Evolutionary conservation across 768 basidiomycete genomes (phyloP).

Genomic region (Lactarius vividus): DNA sequence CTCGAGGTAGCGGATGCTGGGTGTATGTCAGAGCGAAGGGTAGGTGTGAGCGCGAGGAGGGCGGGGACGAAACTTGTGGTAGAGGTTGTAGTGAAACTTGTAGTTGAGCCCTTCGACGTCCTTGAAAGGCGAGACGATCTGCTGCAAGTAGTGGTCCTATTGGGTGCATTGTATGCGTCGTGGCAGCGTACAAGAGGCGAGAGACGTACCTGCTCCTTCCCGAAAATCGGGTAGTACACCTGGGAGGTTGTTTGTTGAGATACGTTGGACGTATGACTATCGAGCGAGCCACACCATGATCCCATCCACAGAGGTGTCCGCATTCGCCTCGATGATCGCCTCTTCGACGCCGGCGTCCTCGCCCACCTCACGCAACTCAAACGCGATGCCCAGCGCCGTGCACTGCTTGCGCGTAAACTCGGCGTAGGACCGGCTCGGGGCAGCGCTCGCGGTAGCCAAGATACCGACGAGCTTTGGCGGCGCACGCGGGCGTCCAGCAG

Average conservation of each 20-base stretch:
- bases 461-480: conserved; percentile 86
- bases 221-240: conserved; percentile 98
- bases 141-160: conserved; percentile 96
- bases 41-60: not conserved
- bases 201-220: conserved; percentile 85
- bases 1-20: conserved; percentile 88
- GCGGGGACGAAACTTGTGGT: conserved; percentile 69
- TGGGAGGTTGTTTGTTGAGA: conserved; percentile 37
- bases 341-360: conserved; percentile 94
- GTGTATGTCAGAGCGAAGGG: not conserved
- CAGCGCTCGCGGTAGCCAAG: conserved; percentile 70
- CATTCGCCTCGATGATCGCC: conserved; percentile 93
- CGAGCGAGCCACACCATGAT: conserved; percentile 74
- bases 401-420: conserved; percentile 93
- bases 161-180: not conserved
- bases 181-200: not conserved
- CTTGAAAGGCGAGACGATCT: conserved; percentile 93
- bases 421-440: conserved; percentile 78
- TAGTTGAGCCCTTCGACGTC: conserved; percentile 97
- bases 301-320: conserved; percentile 79
- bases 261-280: no score
- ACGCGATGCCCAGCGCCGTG: conserved; percentile 81
- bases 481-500: conserved; percentile 29
- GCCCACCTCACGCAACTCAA: conserved; percentile 71
- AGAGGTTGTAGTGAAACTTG: conserved; percentile 92